A percentile compares a stretch with the other conserved stretches of the same genome.
phyloP scores from a whole-genome alignment of 345 rosid species.

The Ceriops tagal region DNA sequence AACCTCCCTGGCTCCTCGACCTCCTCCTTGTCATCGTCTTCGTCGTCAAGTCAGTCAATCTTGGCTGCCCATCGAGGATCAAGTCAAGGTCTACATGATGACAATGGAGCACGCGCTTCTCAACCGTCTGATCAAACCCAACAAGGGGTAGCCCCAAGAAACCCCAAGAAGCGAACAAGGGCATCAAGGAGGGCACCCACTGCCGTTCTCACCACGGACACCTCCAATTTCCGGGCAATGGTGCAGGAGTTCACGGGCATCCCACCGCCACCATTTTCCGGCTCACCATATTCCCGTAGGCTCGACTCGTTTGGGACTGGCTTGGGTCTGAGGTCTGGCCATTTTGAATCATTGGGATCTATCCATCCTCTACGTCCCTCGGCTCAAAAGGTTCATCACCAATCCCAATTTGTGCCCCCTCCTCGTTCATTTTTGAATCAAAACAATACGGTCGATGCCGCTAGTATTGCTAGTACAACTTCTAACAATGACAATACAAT shows the following conservation, averaged over 20 bases:
- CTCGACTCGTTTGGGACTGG: constrained; percentile 59
- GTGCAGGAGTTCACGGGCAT: constrained; percentile 96
- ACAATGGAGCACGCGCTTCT: constrained; percentile 21
- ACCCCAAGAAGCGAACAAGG: constrained; percentile 80
- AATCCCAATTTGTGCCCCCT: constrained; percentile 25
- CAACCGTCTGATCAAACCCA: constrained; percentile 26
- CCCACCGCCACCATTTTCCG: constrained; percentile 74
- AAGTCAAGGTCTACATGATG: constrained; percentile 17
- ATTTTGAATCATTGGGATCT: constrained; percentile 37
- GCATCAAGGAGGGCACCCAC: constrained; percentile 91
- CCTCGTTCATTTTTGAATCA: constrained; percentile 11
- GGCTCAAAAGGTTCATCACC: constrained; percentile 44
- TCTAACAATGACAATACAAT: constrained; percentile 7
- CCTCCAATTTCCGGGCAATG: constrained; percentile 86
- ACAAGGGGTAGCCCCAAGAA: constrained; percentile 22
- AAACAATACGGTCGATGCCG: constrained; percentile 13
- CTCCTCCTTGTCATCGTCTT: background rate
- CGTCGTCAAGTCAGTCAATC: constrained; percentile 21
- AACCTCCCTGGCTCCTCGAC: constrained; percentile 14
- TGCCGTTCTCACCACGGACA: constrained; percentile 83
- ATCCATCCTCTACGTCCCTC: constrained; percentile 51
- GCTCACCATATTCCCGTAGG: constrained; percentile 53
- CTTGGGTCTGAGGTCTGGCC: constrained; percentile 33
- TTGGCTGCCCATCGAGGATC: constrained; percentile 22
- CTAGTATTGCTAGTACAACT: constrained; percentile 14